These are phyloP conservation scores for Anastatica hierochuntica DNA, from an alignment of 345 rosid species.

Conservation along the genomic window DNA sequence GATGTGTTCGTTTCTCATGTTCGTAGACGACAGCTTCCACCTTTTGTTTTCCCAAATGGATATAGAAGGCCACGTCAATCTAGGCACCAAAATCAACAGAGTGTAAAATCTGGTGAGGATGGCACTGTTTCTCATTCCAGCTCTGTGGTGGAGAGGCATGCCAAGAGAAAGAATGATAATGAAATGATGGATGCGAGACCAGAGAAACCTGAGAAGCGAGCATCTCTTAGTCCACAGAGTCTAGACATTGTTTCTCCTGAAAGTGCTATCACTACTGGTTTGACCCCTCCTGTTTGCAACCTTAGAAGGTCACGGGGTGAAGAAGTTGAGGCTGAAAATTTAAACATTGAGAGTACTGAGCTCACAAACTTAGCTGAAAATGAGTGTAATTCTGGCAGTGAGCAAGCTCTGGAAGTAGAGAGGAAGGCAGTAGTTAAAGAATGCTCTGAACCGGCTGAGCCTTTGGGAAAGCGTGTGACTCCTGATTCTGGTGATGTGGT, in stretches of 20 bases:
- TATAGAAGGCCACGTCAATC: constrained; percentile 38
- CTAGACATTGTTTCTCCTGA: constrained; percentile 38
- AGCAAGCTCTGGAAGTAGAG: constrained; percentile 22
- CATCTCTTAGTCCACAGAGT: constrained; percentile 40
- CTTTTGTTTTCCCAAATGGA: constrained; percentile 61
- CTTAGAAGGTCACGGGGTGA: constrained; percentile 24
- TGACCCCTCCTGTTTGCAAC: constrained; percentile 27
- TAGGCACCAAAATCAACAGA: constrained; percentile 38
- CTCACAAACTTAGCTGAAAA: constrained; percentile 16
- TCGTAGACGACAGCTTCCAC: constrained; percentile 59
- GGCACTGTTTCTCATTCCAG: constrained; percentile 24
- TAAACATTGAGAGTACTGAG: constrained; percentile 3
- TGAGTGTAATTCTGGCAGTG: constrained; percentile 14
- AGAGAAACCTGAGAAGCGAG: constrained; percentile 39
- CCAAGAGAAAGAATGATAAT: constrained; percentile 38
- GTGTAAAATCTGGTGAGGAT: constrained; percentile 42
- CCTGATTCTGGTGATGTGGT: constrained; percentile 20
- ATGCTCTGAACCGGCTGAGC: constrained; percentile 28
- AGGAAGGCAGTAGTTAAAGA: constrained; percentile 23
- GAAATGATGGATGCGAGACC: constrained; percentile 32
- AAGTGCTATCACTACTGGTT: constrained; percentile 29
- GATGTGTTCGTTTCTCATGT: constrained; percentile 61
- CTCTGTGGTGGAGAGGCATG: constrained; percentile 35
- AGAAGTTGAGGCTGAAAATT: constrained; percentile 19
- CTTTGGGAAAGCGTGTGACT: constrained; percentile 29